A percentile compares a stretch with the other conserved stretches of the same genome.
Conservation (phyloP, 176 grass and related monocot species). For the Secale cereale region DNA sequence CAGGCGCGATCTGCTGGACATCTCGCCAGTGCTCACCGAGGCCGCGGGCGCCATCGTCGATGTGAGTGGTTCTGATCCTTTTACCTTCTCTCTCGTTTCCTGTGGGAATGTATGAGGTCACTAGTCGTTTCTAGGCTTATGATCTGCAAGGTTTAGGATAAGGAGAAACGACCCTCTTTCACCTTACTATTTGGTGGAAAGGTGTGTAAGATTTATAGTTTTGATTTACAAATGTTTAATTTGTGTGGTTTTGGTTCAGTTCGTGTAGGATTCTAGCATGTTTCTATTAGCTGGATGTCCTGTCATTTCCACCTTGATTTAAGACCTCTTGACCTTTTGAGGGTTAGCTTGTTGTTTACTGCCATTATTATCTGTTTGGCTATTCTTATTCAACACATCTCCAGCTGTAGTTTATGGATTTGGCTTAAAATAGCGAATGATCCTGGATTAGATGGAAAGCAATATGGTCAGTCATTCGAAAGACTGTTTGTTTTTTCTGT, state of each 20-base stretch:
- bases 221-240: neutral
- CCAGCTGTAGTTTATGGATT: neutral
- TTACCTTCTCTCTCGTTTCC: neutral
- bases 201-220: neutral
- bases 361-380: neutral
- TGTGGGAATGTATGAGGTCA: neutral
- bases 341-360: neutral
- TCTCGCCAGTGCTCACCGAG: conserved; percentile 88
- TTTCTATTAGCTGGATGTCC: neutral
- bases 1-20: conserved; percentile 96
- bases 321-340: neutral
- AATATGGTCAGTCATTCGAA: neutral
- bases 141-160: neutral
- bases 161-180: neutral
- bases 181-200: neutral
- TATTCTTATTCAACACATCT: neutral
- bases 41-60: conserved; percentile 94
- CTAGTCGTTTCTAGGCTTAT: neutral
- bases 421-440: neutral
- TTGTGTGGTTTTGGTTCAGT: neutral
- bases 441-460: neutral
- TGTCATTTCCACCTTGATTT: neutral
- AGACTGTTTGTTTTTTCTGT: neutral
- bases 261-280: neutral
- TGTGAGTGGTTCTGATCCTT: conserved; percentile 42